phyloP scores from a whole-genome alignment of 495 filamentous ascomycete species.

The Xylaria longipes region DNA sequence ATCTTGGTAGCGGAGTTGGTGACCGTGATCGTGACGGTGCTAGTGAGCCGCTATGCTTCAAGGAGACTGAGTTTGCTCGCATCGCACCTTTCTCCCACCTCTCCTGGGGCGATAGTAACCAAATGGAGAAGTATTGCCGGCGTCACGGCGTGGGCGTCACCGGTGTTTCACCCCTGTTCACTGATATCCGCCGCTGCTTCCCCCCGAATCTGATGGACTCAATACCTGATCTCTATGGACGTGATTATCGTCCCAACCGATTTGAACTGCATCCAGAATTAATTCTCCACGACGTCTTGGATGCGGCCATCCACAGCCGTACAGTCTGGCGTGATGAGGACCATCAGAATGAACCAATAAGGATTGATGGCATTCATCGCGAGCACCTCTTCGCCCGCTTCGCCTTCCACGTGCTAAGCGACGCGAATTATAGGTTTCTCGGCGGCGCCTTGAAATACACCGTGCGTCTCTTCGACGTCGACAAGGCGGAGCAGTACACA shows the following conservation, averaged over 20 bases:
- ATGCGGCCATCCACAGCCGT: neutral
- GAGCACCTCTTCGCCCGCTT: constrained; percentile 41
- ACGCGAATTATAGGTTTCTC: constrained; percentile 29
- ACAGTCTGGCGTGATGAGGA: neutral
- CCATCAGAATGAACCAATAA: neutral
- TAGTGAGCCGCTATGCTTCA: neutral
- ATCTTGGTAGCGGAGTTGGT: neutral
- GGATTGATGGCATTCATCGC: neutral
- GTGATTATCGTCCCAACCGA: neutral
- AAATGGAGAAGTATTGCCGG: neutral
- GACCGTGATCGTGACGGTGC: neutral
- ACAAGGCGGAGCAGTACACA: constrained; percentile 23
- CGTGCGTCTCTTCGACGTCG: constrained; percentile 26
- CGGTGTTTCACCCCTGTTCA: neutral
- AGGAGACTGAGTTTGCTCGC: neutral
- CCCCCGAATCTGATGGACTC: neutral
- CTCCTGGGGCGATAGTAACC: neutral
- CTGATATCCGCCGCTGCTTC: neutral
- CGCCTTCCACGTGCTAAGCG: constrained; percentile 39
- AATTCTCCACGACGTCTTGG: neutral
- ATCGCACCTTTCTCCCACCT: neutral
- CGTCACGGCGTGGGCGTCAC: neutral
- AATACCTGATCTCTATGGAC: too few species aligned
- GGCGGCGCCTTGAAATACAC: constrained; percentile 20
- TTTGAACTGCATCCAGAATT: constrained; percentile 5